phyloP scores from a whole-genome alignment of 2,329 filamentous ascomycete genomes.

The Hymenoscyphus repandus region DNA sequence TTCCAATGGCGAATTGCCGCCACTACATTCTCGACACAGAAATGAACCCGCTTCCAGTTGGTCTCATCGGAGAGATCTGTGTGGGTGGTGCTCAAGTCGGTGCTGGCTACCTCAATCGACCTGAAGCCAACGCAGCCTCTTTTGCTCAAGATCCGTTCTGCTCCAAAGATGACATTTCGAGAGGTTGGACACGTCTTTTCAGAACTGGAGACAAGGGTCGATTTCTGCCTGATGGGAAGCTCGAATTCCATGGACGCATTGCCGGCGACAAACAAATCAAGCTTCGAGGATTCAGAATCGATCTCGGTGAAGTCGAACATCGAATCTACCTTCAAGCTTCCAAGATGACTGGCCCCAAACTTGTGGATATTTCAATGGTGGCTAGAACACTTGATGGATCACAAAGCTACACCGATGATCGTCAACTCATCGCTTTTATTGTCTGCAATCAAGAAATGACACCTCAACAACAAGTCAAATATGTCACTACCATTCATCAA shows the following conservation, averaged over 20 bases:
- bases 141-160: background rate
- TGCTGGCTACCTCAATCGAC: constrained; percentile 3
- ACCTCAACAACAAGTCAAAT: constrained; percentile 1
- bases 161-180: background rate
- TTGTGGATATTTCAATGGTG: constrained; percentile 2
- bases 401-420: constrained; percentile 1
- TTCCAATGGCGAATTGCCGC: background rate
- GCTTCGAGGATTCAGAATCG: background rate
- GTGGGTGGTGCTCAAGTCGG: constrained; percentile 1
- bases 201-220: constrained; percentile 3
- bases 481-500: constrained; percentile 1
- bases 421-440: constrained; percentile 1
- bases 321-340: constrained; percentile 1
- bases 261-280: constrained; percentile 3
- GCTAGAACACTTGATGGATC: constrained; percentile 1
- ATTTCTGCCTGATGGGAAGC: background rate
- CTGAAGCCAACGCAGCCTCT: background rate
- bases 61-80: background rate
- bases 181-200: background rate
- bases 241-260: background rate
- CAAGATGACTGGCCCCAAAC: background rate
- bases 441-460: background rate
- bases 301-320: constrained; percentile 2
- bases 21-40: constrained; percentile 1
- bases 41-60: background rate